Conservation (phyloP, 805 yeast genomes). For the Kodamaea laetipori region DNA sequence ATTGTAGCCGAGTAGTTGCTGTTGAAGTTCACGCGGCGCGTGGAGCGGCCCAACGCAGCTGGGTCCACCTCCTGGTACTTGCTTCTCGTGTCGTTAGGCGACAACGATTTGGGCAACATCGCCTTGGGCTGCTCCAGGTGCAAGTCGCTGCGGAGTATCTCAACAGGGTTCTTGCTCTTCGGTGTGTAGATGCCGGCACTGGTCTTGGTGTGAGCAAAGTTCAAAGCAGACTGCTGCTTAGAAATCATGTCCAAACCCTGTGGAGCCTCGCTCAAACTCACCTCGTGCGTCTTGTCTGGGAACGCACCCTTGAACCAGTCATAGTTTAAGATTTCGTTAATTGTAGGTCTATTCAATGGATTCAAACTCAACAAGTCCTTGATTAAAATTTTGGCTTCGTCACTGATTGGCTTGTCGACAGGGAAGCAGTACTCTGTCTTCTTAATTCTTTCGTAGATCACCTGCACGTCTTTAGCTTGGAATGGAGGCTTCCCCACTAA, state of each 20-base stretch:
- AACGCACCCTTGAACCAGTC: conserved; percentile 87
- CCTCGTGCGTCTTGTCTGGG: conserved; percentile 68
- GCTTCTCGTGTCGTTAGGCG: conserved; percentile 88
- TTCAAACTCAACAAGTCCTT: conserved; percentile 71
- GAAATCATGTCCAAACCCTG: conserved; percentile 54
- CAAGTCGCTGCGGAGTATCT: conserved; percentile 66
- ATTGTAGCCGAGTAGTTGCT: conserved; percentile 42
- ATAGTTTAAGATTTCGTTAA: conserved; percentile 76
- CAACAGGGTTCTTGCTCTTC: conserved; percentile 61
- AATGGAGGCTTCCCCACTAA: conserved; percentile 95
- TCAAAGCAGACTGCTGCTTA: conserved; percentile 61
- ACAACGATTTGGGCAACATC: conserved; percentile 82
- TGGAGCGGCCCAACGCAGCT: conserved; percentile 32
- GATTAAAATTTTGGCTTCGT: conserved; percentile 73
- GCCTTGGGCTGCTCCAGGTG: conserved; percentile 68
- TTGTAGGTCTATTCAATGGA: conserved; percentile 78
- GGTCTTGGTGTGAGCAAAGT: conserved; percentile 66
- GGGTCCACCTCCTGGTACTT: conserved; percentile 76
- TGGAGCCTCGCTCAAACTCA: conserved; percentile 65
- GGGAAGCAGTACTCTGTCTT: conserved; percentile 81
- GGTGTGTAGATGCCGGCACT: conserved; percentile 62
- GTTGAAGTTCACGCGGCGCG: conserved; percentile 42
- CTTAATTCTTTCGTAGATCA: conserved; percentile 90
- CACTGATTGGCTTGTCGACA: conserved; percentile 61
- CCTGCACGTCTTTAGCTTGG: conserved; percentile 91